These are phyloP conservation scores for Trichoderma sp. DNA, from an alignment of 2,329 filamentous ascomycete genomes.

Conservation along the genomic window DNA sequence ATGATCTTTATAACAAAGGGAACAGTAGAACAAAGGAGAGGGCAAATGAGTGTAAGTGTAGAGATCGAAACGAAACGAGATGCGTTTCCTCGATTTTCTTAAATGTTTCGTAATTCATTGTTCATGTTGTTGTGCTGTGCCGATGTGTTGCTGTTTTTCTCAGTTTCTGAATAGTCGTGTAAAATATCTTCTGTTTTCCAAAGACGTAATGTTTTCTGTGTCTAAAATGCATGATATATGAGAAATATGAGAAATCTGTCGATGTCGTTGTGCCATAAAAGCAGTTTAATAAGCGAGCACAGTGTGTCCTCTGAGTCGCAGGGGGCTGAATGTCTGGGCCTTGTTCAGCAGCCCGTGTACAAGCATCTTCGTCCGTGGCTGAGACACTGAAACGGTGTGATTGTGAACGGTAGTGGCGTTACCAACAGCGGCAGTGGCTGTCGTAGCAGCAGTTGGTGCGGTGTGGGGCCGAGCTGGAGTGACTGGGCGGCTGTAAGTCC, in stretches of 20 bases:
- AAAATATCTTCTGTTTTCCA: neutral
- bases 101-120: conserved; percentile 9
- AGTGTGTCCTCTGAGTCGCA: conserved; percentile 24
- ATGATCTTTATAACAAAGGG: conserved; percentile 13
- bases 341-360: conserved; percentile 42
- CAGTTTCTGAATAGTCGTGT: neutral
- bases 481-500: conserved; percentile 9
- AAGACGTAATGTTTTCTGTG: neutral
- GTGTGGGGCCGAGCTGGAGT: conserved; percentile 24
- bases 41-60: conserved; percentile 12
- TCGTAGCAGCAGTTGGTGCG: neutral
- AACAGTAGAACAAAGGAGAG: conserved; percentile 5
- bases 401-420: neutral
- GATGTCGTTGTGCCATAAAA: neutral
- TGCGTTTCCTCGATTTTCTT: neutral
- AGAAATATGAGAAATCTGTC: conserved; percentile 2
- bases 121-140: neutral
- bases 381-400: conserved; percentile 1
- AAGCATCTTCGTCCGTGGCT: conserved; percentile 16
- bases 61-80: conserved; percentile 12
- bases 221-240: neutral
- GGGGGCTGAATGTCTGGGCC: conserved; percentile 14
- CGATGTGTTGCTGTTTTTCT: neutral
- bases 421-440: neutral
- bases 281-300: conserved; percentile 24